Base-by-base conservation (phyloP, 345 rosid genomes). In the Hypericum androsaemum region DNA sequence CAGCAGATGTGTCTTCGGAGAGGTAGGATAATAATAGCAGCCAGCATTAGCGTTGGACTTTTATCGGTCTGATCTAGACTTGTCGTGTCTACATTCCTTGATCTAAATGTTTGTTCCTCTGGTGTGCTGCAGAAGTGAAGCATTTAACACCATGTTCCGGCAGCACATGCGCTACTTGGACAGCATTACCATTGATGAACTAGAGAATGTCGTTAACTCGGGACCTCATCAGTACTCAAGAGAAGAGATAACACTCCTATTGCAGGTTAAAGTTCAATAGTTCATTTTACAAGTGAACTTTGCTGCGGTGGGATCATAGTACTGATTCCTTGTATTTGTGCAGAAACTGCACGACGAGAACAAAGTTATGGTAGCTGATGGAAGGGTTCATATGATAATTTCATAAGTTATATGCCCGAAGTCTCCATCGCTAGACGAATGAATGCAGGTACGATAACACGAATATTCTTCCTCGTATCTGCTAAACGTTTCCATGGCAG, bases 261-360 rank as follows among this genome's bases (percentile, higher is more conserved):
- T 92, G 66, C 82, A 83, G 97, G 98, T 92, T 67, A 63, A 15
- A 5, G 32, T 6, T 28, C 52, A 48, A 12, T 39, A 16, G 12
- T 47, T 38, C 35, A 54, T 37, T 42, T 35, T 5, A 40, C 56
- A 12, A 6, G 37, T 10, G 7, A 39, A 61, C 28, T 40, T 46
- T 10, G 35, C 2, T 15, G 41, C 37, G 9, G 28, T 14, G 11
- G 7, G 28, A 48, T 16, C 39, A 47, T 47, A 16, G 35, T 63
- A 56, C 43, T 35, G 65, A 22, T 60, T 56, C 45, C 6, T 5
- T 15, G 43, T n/a, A 13, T 58, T 59, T 66, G 49, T 66, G 53
- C 85, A 92, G 98, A 88, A 75, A 76, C 74, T 92, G 61, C 90
- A 92, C 67, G 88, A 83, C 54, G 94, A 85, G 65, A 92, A 92